Conservation (phyloP, 2,329 filamentous ascomycete genomes). For the Orbilia ellipsospora region DNA sequence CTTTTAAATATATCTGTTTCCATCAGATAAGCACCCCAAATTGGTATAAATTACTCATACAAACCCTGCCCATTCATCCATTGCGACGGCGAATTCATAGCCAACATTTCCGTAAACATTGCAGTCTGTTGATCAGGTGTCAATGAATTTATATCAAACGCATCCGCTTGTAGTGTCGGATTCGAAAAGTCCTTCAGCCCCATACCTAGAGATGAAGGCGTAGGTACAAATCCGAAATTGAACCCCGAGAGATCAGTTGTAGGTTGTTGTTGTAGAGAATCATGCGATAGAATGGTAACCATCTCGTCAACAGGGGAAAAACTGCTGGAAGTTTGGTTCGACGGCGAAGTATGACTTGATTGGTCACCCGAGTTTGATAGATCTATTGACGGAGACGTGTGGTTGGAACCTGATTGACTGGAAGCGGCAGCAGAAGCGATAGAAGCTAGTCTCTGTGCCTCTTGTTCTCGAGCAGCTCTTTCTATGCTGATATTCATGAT, state of each 20-base stretch:
- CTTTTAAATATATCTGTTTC: too few species aligned
- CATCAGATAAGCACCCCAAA: too few species aligned
- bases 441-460: conserved; percentile 31
- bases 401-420: conserved; percentile 35
- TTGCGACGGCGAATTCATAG: conserved; percentile 50
- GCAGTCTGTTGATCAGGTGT: conserved; percentile 48
- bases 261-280: conserved; percentile 35
- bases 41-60: conserved; percentile 12
- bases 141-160: conserved; percentile 40
- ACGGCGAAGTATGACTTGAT: conserved; percentile 41
- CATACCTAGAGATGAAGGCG: conserved; percentile 12
- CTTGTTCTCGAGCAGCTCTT: conserved; percentile 34
- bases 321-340: conserved; percentile 37
- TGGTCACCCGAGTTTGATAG: conserved; percentile 38
- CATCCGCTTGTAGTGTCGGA: conserved; percentile 29
- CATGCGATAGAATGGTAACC: conserved; percentile 36
- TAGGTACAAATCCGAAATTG: conserved; percentile 33
- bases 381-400: conserved; percentile 51
- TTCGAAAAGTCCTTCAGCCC: conserved; percentile 43
- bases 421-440: conserved; percentile 15
- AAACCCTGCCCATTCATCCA: conserved; percentile 45
- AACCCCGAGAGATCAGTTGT: conserved; percentile 27
- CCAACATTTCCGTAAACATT: conserved; percentile 52
- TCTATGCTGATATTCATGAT: conserved; percentile 51
- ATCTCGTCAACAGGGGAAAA: conserved; percentile 49